phyloP scores from a whole-genome alignment of 805 yeast genomes.

The Ascoidea rubescens region DNA sequence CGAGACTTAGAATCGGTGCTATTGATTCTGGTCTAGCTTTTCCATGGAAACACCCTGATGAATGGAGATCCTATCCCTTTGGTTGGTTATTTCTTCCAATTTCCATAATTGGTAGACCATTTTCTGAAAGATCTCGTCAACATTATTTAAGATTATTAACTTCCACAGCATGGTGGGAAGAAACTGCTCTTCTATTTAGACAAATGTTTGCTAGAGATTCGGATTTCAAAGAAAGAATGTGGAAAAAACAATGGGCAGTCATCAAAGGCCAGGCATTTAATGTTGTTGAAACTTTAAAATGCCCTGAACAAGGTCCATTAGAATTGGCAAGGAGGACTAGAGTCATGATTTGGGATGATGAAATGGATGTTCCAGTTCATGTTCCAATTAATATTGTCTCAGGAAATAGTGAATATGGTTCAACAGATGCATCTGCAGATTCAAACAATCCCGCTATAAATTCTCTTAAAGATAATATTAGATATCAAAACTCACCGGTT shows the following conservation, averaged over 20 bases:
- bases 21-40: constrained; percentile 64
- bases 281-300: constrained; percentile 50
- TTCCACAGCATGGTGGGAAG: constrained; percentile 60
- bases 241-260: constrained; percentile 55
- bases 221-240: constrained; percentile 53
- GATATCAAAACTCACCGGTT: constrained; percentile 2
- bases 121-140: constrained; percentile 36
- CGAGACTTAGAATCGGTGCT: constrained; percentile 45
- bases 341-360: constrained; percentile 45
- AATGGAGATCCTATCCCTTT: constrained; percentile 67
- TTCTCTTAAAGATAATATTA: neutral
- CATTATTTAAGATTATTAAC: constrained; percentile 48
- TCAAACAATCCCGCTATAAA: neutral
- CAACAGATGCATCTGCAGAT: constrained; percentile 14
- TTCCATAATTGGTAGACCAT: constrained; percentile 53
- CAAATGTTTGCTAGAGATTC: constrained; percentile 38
- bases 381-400: constrained; percentile 23
- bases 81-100: constrained; percentile 66
- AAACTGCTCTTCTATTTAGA: constrained; percentile 31
- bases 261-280: constrained; percentile 70
- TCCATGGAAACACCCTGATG: constrained; percentile 78
- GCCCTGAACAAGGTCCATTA: constrained; percentile 47
- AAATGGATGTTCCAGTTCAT: constrained; percentile 39
- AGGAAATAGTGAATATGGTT: constrained; percentile 25
- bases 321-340: constrained; percentile 49